Conservation (phyloP, 1,284 basidiomycete species). For the Athelia psychrophila region DNA sequence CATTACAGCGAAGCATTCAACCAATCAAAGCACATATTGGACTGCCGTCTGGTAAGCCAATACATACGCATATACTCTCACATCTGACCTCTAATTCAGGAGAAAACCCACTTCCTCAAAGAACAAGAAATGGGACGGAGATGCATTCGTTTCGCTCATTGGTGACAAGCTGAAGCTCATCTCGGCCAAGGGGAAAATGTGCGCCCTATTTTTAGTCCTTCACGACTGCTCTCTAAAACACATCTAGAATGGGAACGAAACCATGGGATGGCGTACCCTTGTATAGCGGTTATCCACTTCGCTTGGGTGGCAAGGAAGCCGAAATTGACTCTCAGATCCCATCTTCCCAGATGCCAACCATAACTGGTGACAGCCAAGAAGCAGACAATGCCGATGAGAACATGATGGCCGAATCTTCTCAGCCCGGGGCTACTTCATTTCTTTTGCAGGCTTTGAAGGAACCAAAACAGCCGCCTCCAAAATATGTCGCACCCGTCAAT, state of each 20-base stretch:
- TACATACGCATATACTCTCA: constrained; percentile 1
- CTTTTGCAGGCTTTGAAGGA: not conserved
- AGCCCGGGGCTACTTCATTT: constrained; percentile 3
- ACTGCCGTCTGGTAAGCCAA: constrained; percentile 61
- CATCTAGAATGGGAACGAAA: constrained; percentile 55
- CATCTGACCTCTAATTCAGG: constrained; percentile 37
- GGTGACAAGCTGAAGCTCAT: constrained; percentile 56
- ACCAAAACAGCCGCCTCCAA: constrained; percentile 10
- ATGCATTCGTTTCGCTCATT: constrained; percentile 55
- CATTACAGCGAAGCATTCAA: constrained; percentile 2
- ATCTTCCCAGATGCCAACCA: constrained; percentile 46
- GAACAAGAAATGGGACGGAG: constrained; percentile 89
- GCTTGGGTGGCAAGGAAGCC: constrained; percentile 60
- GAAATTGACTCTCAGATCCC: constrained; percentile 53
- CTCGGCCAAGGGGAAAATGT: constrained; percentile 71
- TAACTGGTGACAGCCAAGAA: constrained; percentile 32
- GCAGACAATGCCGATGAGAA: constrained; percentile 17
- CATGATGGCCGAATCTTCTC: constrained; percentile 10
- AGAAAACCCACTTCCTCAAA: constrained; percentile 77
- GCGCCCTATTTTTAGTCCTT: constrained; percentile 16
- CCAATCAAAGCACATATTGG: constrained; percentile 46
- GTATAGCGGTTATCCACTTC: constrained; percentile 44
- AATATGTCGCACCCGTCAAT: constrained; percentile 52
- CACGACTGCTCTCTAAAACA: constrained; percentile 7
- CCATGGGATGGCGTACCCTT: constrained; percentile 58